Percentiles rank a stretch among this genome's conserved stretches.
These are phyloP conservation scores for Colletotrichum sidae DNA, from an alignment of 2,329 filamentous ascomycete genomes.

Conservation along the genomic window DNA sequence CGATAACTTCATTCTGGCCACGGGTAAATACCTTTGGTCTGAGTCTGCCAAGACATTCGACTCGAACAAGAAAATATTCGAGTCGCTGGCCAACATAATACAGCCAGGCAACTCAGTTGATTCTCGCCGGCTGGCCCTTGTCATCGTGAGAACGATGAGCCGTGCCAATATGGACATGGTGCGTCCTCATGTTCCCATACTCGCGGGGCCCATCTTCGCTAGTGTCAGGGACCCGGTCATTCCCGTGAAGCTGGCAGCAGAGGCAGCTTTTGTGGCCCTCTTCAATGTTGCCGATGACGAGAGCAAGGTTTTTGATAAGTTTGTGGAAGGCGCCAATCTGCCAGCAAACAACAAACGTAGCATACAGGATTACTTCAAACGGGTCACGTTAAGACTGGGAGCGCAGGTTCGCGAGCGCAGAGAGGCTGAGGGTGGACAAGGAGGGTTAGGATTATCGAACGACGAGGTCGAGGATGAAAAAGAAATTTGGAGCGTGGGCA, in stretches of 20 bases:
- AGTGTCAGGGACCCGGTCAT: slow-evolving; percentile 93
- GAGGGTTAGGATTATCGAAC: slow-evolving; percentile 85
- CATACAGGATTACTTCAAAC: slow-evolving; percentile 98
- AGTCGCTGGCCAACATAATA: slow-evolving; percentile 79
- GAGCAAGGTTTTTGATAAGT: slow-evolving; percentile 88
- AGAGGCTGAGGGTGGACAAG: slow-evolving; percentile 90
- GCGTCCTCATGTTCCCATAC: slow-evolving; percentile 80
- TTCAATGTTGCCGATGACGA: slow-evolving; percentile 94
- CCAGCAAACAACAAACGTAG: slow-evolving; percentile 81
- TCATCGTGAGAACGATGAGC: slow-evolving; percentile 87
- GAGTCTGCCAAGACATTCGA: slow-evolving; percentile 79
- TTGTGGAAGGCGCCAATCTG: slow-evolving; percentile 78
- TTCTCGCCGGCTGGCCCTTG: slow-evolving; percentile 85
- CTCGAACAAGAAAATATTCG: slow-evolving; percentile 81
- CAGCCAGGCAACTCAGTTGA: slow-evolving; percentile 83
- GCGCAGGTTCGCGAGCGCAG: slow-evolving; percentile 87
- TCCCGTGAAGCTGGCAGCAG: slow-evolving; percentile 93
- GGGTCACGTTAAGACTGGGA: slow-evolving; percentile 87
- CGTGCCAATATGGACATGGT: slow-evolving; percentile 84
- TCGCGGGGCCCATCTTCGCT: slow-evolving; percentile 88
- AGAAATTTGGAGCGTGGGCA: slow-evolving; percentile 96
- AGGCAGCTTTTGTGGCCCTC: slow-evolving; percentile 91
- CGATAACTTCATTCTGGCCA: slow-evolving; percentile 88
- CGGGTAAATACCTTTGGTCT: slow-evolving; percentile 88
- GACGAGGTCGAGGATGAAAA: slow-evolving; percentile 95